Conservation (phyloP, 129 eudicot genomes). For the Artemisia annua region DNA sequence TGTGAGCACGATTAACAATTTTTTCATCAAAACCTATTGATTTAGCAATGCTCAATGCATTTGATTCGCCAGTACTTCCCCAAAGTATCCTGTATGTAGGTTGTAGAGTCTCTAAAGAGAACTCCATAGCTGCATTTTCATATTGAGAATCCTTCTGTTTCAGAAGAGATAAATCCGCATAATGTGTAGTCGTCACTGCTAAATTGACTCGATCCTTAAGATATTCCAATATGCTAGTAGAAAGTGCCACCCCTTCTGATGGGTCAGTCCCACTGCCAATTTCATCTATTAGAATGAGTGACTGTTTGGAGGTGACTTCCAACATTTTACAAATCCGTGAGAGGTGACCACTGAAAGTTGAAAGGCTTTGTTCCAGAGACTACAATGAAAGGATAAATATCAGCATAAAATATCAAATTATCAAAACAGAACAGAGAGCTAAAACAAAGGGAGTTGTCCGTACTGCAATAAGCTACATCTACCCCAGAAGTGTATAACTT, state of each 20-base stretch:
- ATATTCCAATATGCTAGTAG: slow-evolving; percentile 86
- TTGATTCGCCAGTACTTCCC: slow-evolving; percentile 94
- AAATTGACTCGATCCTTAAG: slow-evolving; percentile 70
- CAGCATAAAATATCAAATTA: slow-evolving; percentile 1
- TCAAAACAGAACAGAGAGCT: slow-evolving; percentile 15
- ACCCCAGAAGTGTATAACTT: slow-evolving; percentile 7
- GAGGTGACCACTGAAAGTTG: slow-evolving; percentile 98
- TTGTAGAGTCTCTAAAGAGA: slow-evolving; percentile 72
- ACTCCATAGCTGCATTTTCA: slow-evolving; percentile 97
- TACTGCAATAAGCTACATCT: slow-evolving; percentile 7
- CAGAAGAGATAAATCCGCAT: slow-evolving; percentile 80
- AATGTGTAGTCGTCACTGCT: slow-evolving; percentile 93
- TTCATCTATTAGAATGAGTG: slow-evolving; percentile 92
- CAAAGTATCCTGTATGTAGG: slow-evolving; percentile 91
- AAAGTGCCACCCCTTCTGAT: slow-evolving; percentile 95
- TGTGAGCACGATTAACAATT: slow-evolving; percentile 63
- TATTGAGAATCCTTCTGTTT: slow-evolving; percentile 66
- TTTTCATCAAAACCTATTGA: slow-evolving; percentile 74
- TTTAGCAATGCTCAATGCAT: slow-evolving; percentile 83
- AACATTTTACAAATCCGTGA: slow-evolving; percentile 68
- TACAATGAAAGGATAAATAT: slow-evolving; percentile 29
- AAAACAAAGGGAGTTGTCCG: slow-evolving; percentile 1
- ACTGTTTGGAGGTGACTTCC: slow-evolving; percentile 71
- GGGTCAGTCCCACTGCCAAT: slow-evolving; percentile 99
- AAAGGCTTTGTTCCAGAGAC: slow-evolving; percentile 92